Evolutionary conservation across 2,329 filamentous ascomycete genomes (phyloP).

Genomic region (Tolypocladium nubicola): DNA sequence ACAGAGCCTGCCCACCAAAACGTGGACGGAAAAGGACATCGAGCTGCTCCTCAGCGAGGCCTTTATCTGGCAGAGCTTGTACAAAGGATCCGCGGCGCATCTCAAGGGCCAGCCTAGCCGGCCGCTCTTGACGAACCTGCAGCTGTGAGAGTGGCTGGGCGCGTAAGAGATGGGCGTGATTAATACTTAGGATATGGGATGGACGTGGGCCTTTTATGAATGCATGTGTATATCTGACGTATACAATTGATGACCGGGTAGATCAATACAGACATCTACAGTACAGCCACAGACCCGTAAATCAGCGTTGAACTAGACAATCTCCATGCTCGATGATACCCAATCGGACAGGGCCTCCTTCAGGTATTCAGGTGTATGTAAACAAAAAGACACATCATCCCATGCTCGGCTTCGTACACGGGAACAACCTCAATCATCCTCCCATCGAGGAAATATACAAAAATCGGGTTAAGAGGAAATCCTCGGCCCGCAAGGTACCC

Average conservation of each 20-base stretch:
- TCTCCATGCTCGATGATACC: not conserved
- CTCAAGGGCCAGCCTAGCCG: slow-evolving; percentile 44
- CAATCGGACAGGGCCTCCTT: not conserved
- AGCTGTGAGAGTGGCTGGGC: slow-evolving; percentile 16
- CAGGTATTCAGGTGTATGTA: not conserved
- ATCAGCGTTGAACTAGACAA: no score
- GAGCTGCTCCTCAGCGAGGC: slow-evolving; percentile 91
- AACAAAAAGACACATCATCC: not conserved
- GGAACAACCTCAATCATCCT: not conserved
- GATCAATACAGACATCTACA: not conserved
- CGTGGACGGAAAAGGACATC: slow-evolving; percentile 97
- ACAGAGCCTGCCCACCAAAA: slow-evolving; percentile 81
- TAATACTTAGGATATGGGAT: not conserved
- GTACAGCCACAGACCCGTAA: not conserved
- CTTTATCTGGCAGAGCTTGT: slow-evolving; percentile 97
- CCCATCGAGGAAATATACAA: not conserved
- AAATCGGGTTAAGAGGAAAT: not conserved
- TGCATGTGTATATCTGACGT: not conserved
- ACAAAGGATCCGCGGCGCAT: slow-evolving; percentile 89
- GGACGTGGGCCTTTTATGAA: not conserved
- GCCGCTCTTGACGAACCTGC: slow-evolving; percentile 23
- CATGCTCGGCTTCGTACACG: not conserved
- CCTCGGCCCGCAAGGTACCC: not conserved
- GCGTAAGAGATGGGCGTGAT: not conserved
- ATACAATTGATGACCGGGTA: not conserved